A percentile compares a stretch with the other conserved stretches of the same genome.
Evolutionary conservation across 1,284 basidiomycete genomes (phyloP).

Genomic region (Ceratobasidium sp.): DNA sequence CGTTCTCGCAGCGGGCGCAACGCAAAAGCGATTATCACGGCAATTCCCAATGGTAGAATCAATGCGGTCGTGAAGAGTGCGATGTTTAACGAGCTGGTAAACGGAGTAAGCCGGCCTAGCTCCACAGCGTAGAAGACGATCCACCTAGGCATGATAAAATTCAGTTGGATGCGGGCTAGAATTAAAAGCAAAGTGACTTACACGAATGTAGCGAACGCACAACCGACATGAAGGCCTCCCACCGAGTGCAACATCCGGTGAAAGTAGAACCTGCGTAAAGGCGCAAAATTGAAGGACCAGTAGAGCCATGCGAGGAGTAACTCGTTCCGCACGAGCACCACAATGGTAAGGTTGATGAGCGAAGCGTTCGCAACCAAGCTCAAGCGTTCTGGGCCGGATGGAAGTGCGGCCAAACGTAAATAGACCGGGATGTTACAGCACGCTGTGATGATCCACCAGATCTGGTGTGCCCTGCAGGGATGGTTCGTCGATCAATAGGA

Average conservation of each 20-base stretch:
- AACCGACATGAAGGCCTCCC: slow-evolving; percentile 31
- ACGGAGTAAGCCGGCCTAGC: slow-evolving; percentile 21
- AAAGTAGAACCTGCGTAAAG: slow-evolving; percentile 31
- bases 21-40: slow-evolving; percentile 27
- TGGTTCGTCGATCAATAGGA: neutral
- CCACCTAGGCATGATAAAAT: slow-evolving; percentile 1
- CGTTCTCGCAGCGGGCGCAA: slow-evolving; percentile 29
- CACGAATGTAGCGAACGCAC: slow-evolving; percentile 33
- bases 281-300: slow-evolving; percentile 10
- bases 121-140: slow-evolving; percentile 39
- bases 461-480: slow-evolving; percentile 35
- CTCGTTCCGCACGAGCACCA: slow-evolving; percentile 27
- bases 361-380: slow-evolving; percentile 24
- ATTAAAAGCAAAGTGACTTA: slow-evolving; percentile 1
- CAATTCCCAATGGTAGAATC: slow-evolving; percentile 23
- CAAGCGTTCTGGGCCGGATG: slow-evolving; percentile 6
- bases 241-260: slow-evolving; percentile 30
- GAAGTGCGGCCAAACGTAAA: slow-evolving; percentile 22
- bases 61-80: slow-evolving; percentile 24
- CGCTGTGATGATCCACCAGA: slow-evolving; percentile 29
- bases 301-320: slow-evolving; percentile 8
- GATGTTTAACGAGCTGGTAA: slow-evolving; percentile 3
- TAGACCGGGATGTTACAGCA: slow-evolving; percentile 20
- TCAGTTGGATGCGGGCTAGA: neutral
- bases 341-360: slow-evolving; percentile 30